phyloP scores from a whole-genome alignment of 2,329 filamentous ascomycete genomes.

The Fusarium sp. region DNA sequence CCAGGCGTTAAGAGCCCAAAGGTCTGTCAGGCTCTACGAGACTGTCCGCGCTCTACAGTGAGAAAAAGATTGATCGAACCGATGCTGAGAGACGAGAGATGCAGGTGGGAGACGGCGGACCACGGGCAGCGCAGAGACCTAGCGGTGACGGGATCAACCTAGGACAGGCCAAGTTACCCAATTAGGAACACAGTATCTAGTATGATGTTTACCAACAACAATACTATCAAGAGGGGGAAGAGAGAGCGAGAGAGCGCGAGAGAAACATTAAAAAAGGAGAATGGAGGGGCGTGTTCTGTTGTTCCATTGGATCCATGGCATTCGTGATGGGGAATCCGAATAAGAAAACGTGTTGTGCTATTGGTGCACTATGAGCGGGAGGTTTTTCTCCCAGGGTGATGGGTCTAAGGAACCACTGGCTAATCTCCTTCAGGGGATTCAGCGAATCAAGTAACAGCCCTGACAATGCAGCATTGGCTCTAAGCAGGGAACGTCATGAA shows the following conservation, averaged over 20 bases:
- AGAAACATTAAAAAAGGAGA: neutral
- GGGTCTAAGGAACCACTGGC: neutral
- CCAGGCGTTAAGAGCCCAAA: slow-evolving; percentile 3
- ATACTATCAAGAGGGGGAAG: neutral
- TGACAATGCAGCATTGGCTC: slow-evolving; percentile 8
- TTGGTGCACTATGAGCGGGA: slow-evolving; percentile 31
- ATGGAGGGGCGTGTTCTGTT: slow-evolving; percentile 9
- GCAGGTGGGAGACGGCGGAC: slow-evolving; percentile 1
- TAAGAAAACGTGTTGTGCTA: slow-evolving; percentile 45
- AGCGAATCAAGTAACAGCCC: slow-evolving; percentile 30
- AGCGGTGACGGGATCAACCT: slow-evolving; percentile 25
- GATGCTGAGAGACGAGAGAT: slow-evolving; percentile 17
- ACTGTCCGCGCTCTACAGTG: slow-evolving; percentile 16
- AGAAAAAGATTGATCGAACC: slow-evolving; percentile 11
- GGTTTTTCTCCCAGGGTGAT: slow-evolving; percentile 14
- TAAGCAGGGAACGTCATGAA: slow-evolving; percentile 2
- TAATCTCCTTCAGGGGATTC: slow-evolving; percentile 31
- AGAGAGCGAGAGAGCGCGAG: neutral
- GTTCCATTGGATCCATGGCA: neutral
- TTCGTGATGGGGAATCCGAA: slow-evolving; percentile 34
- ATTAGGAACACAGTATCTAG: slow-evolving; percentile 11
- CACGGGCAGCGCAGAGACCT: slow-evolving; percentile 6
- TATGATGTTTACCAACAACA: neutral
- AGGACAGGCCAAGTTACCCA: slow-evolving; percentile 8
- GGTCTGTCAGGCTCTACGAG: slow-evolving; percentile 22